Percentiles rank a stretch among this genome's conserved stretches.
Conservation (phyloP, 768 basidiomycete genomes). For the Botryobasidium botryosum region DNA sequence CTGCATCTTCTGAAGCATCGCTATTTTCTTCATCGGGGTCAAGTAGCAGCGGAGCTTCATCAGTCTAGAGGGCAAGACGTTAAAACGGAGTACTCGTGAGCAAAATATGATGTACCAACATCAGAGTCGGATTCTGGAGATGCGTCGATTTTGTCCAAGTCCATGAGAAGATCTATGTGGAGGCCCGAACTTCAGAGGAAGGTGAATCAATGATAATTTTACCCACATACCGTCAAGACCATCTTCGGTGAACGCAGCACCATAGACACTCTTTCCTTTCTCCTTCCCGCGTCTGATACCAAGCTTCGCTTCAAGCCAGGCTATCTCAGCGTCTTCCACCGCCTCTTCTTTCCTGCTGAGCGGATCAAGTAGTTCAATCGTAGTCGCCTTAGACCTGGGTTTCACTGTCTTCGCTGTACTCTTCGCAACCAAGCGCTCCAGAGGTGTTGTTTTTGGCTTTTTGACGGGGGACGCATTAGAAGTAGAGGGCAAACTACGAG, state of each 20-base stretch:
- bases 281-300: constrained; percentile 30
- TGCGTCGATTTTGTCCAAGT: background rate
- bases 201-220: background rate
- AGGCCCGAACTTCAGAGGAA: background rate
- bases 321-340: constrained; percentile 75
- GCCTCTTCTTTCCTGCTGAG: constrained; percentile 20
- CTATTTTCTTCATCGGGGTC: constrained; percentile 9
- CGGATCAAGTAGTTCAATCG: constrained; percentile 19
- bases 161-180: constrained; percentile 2
- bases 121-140: background rate
- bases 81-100: background rate
- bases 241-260: constrained; percentile 38
- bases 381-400: constrained; percentile 10
- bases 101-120: background rate
- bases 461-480: background rate
- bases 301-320: constrained; percentile 63
- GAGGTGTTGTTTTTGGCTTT: background rate
- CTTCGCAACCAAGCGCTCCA: background rate
- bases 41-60: background rate
- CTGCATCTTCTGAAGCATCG: constrained; percentile 17
- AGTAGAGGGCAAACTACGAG: no score
- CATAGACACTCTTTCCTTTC: constrained; percentile 27
- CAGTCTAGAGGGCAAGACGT: background rate
- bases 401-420: background rate
- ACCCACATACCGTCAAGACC: constrained; percentile 56